Conservation (phyloP, 1,139 yeast genomes). For the Diutina siamensis region DNA sequence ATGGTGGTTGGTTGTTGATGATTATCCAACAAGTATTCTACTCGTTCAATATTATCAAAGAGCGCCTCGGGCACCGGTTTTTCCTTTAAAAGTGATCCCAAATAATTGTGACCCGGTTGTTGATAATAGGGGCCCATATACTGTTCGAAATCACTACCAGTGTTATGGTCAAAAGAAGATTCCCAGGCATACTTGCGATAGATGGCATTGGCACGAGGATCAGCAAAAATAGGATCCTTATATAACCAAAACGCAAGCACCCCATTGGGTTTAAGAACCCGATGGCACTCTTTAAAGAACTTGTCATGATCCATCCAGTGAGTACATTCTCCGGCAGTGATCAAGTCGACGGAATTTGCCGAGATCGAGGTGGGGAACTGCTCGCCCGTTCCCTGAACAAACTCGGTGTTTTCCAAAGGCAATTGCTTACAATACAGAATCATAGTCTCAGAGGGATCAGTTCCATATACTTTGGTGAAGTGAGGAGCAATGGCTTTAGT, state of each 20-base stretch:
- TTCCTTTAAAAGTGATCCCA: conserved; percentile 34
- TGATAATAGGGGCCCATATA: conserved; percentile 65
- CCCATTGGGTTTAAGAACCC: conserved; percentile 46
- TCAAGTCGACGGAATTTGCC: conserved; percentile 36
- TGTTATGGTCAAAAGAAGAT: conserved; percentile 15
- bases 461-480: conserved; percentile 43
- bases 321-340: conserved; percentile 68
- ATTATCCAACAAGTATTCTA: conserved; percentile 21
- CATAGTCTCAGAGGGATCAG: conserved; percentile 62
- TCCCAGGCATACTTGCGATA: conserved; percentile 29
- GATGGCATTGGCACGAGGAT: conserved; percentile 30
- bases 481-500: conserved; percentile 40
- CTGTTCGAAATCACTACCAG: conserved; percentile 23
- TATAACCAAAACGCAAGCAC: conserved; percentile 75
- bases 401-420: conserved; percentile 13
- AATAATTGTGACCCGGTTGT: conserved; percentile 54
- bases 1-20: conserved; percentile 13
- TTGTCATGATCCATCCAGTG: conserved; percentile 61
- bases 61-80: conserved; percentile 26
- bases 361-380: conserved; percentile 12
- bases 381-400: conserved; percentile 14
- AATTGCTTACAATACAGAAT: conserved; percentile 31
- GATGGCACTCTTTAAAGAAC: conserved; percentile 39
- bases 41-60: conserved; percentile 29
- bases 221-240: conserved; percentile 48